Evolutionary conservation across 805 yeast genomes (phyloP).

Genomic region (Saturnispora saitoi): DNA sequence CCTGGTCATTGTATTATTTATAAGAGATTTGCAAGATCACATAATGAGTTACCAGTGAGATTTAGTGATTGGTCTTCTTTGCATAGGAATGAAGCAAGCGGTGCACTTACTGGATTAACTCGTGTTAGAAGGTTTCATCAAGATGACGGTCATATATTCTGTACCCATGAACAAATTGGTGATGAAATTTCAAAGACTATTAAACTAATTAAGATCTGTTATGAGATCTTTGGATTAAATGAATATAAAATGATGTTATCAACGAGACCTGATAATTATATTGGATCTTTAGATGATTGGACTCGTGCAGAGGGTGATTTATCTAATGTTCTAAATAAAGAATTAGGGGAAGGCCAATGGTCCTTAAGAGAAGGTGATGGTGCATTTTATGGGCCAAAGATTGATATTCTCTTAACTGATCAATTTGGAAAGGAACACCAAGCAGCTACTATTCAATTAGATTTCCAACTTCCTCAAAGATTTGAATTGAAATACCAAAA

Average conservation of each 20-base stretch:
- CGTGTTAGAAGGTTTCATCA: slow-evolving; percentile 94
- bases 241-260: slow-evolving; percentile 61
- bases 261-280: slow-evolving; percentile 76
- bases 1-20: slow-evolving; percentile 78
- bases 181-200: slow-evolving; percentile 70
- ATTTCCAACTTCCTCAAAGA: slow-evolving; percentile 85
- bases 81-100: slow-evolving; percentile 92
- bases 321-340: slow-evolving; percentile 45
- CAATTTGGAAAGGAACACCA: slow-evolving; percentile 77
- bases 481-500: slow-evolving; percentile 65
- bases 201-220: slow-evolving; percentile 65
- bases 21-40: slow-evolving; percentile 65
- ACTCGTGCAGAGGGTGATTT: slow-evolving; percentile 67
- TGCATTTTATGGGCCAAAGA: slow-evolving; percentile 94
- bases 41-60: slow-evolving; percentile 79
- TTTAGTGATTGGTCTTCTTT: slow-evolving; percentile 83
- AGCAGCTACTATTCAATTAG: slow-evolving; percentile 91
- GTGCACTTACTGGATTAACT: slow-evolving; percentile 87
- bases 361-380: slow-evolving; percentile 85
- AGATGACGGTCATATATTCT: slow-evolving; percentile 96
- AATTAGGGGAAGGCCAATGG: slow-evolving; percentile 49
- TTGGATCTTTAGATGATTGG: slow-evolving; percentile 79
- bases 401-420: slow-evolving; percentile 78
- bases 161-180: slow-evolving; percentile 64
- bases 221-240: slow-evolving; percentile 54